These are phyloP conservation scores for Paramecium primaurelia DNA, from an alignment of 73 alveolate species.

Conservation along the genomic window DNA sequence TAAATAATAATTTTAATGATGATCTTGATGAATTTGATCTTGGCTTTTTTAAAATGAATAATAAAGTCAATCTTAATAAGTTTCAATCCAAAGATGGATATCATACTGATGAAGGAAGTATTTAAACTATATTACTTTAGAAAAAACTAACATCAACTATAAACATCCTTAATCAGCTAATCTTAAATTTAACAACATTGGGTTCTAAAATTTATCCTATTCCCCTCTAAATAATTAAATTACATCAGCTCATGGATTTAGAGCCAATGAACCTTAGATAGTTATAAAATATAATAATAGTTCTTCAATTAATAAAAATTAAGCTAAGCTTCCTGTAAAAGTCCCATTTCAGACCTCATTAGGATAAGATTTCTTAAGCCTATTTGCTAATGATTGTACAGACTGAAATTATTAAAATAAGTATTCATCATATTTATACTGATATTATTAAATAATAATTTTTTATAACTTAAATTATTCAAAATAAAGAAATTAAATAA, in stretches of 20 bases:
- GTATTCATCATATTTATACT: neutral
- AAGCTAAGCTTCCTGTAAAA: neutral
- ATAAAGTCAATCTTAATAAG: neutral
- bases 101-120: neutral
- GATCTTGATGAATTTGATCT: slow-evolving; percentile 24
- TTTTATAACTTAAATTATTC: no score
- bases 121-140: neutral
- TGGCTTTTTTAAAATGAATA: slow-evolving; percentile 12
- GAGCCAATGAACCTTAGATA: neutral
- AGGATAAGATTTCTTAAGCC: slow-evolving; percentile 31
- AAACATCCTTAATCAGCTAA: slow-evolving; percentile 36
- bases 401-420: neutral
- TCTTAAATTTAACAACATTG: neutral
- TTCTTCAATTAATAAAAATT: neutral
- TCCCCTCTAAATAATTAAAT: slow-evolving; percentile 4
- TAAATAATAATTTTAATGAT: neutral
- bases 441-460: neutral
- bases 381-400: slow-evolving; percentile 15
- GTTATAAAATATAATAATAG: slow-evolving; percentile 18
- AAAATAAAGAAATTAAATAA: no score
- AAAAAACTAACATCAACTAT: neutral
- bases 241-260: neutral
- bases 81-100: slow-evolving; percentile 22
- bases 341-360: slow-evolving; percentile 41
- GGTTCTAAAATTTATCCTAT: neutral